Base-by-base conservation (phyloP, 1,284 basidiomycete genomes). In the Wallemia ichthyophaga region DNA sequence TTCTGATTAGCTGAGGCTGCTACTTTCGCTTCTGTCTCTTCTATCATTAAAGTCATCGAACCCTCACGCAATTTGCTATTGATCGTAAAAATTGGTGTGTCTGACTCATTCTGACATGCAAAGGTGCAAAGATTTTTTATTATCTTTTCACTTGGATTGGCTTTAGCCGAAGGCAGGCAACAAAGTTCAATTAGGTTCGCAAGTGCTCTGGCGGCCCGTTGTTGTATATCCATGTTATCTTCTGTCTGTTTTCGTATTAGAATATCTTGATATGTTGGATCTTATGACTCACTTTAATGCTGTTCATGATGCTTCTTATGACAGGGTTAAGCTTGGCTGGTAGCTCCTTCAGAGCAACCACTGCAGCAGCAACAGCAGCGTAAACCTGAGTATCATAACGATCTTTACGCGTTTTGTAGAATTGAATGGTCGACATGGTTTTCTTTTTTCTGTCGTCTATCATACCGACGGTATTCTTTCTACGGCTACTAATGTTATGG, bases 101-200 rank as follows among this genome's bases (percentile, higher is more conserved):
- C 78, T 26, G 83, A 79, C 15, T 78, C 76, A 68, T 99, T 94
- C 67, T 88, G 85, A 69, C 92, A 98, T 2, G 98, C 74, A 71
- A 98, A 98, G 0, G 88, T 91, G 71, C 88, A 92, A 2, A 98
- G 77, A 67, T 99, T 99, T 73, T 89, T 89, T 65, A 98, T 80
- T 60, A 99, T 89, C 73, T 99, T 99, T 66, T 91, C 86, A 76
- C 83, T 64, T 73, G 76, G 76, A 61, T 76, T 75, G 59, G 72
- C 66, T 56, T 63, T 63, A 19, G 27, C 27, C 25, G 69, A 67
- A 25, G 67, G 64, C 70, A 72, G 81, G 1, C 80, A 77, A 69
- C 89, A 95, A 66, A 86, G 85, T 57, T 82, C 79, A 61, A 98
- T 78, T 69, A 99, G 86, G 2, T 80, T 77, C 13, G 88, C 85